A percentile compares a stretch with the other conserved stretches of the same genome.
phyloP scores from a whole-genome alignment of 768 basidiomycete genomes.

The Sporobolomyces phaffii region DNA sequence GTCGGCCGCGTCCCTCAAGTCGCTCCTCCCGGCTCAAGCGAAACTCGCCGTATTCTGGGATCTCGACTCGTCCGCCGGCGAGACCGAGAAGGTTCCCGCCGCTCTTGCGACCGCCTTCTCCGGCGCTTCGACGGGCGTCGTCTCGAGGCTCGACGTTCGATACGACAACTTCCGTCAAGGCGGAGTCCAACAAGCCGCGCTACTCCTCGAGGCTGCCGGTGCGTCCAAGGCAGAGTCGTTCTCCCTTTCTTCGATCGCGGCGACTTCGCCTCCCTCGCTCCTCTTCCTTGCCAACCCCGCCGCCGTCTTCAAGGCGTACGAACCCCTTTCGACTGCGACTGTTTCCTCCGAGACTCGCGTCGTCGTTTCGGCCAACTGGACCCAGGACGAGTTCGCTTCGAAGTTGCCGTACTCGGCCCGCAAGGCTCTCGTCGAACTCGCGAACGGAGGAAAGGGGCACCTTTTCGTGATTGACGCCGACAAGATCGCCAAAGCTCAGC shows the following conservation, averaged over 20 bases:
- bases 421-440: conserved; percentile 47
- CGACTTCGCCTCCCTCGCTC: conserved; percentile 56
- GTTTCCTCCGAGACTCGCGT: conserved; percentile 65
- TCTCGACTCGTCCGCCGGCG: conserved; percentile 36
- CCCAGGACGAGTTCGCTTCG: conserved; percentile 62
- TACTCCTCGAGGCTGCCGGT: conserved; percentile 56
- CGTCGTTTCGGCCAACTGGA: conserved; percentile 70
- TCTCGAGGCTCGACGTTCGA: conserved; percentile 60
- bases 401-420: conserved; percentile 57
- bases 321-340: conserved; percentile 59
- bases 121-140: conserved; percentile 49
- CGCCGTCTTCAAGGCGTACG: conserved; percentile 67
- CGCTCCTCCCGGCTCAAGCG: conserved; percentile 47
- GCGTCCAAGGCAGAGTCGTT: conserved; percentile 46
- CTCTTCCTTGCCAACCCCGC: conserved; percentile 68
- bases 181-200: conserved; percentile 62
- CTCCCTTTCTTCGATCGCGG: conserved; percentile 31
- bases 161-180: conserved; percentile 72
- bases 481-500: conserved; percentile 36
- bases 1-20: conserved; percentile 53
- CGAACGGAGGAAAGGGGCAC: conserved; percentile 57
- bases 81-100: conserved; percentile 35
- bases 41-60: conserved; percentile 46
- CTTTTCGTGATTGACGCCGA: conserved; percentile 54
- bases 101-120: conserved; percentile 56